Evolutionary conservation across 2,329 filamentous ascomycete species (phyloP).

Genomic region (Alternaria burnsii): DNA sequence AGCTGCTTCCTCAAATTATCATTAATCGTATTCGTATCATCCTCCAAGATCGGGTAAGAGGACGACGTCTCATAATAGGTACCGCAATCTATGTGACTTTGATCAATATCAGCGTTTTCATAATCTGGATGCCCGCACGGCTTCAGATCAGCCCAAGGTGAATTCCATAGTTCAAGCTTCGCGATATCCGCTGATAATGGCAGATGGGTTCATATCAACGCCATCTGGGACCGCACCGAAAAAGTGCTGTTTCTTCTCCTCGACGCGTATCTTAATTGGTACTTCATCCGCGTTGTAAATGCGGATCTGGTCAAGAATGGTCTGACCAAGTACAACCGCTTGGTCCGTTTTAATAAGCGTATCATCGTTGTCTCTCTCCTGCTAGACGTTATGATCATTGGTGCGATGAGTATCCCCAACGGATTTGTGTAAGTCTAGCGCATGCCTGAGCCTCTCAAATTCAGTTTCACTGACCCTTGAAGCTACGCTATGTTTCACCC

Average conservation of each 20-base stretch:
- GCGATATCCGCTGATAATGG: background rate
- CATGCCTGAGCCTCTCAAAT: background rate
- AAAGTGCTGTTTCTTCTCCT: constrained; percentile 37
- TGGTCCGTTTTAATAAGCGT: constrained; percentile 38
- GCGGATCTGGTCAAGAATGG: constrained; percentile 38
- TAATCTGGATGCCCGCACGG: constrained; percentile 41
- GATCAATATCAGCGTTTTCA: constrained; percentile 44
- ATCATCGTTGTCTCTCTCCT: constrained; percentile 38
- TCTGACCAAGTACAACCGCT: constrained; percentile 35
- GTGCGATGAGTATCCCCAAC: constrained; percentile 54
- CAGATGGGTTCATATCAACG: constrained; percentile 35
- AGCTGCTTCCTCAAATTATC: constrained; percentile 43
- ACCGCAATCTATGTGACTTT: constrained; percentile 27
- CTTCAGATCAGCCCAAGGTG: constrained; percentile 32
- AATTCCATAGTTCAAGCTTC: background rate
- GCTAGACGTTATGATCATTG: constrained; percentile 51
- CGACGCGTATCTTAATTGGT: constrained; percentile 35
- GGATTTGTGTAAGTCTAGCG: constrained; percentile 47
- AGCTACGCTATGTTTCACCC: constrained; percentile 59
- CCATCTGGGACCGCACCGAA: constrained; percentile 39
- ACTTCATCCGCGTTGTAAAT: constrained; percentile 38
- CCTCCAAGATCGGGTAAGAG: constrained; percentile 26
- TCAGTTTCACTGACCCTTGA: background rate
- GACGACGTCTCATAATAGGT: constrained; percentile 21
- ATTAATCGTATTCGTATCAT: constrained; percentile 42